Evolutionary conservation across 2,329 filamentous ascomycete genomes (phyloP), one percentile per base, ranked within the genome.

Genomic region (Diaporthe sp.): DNA sequence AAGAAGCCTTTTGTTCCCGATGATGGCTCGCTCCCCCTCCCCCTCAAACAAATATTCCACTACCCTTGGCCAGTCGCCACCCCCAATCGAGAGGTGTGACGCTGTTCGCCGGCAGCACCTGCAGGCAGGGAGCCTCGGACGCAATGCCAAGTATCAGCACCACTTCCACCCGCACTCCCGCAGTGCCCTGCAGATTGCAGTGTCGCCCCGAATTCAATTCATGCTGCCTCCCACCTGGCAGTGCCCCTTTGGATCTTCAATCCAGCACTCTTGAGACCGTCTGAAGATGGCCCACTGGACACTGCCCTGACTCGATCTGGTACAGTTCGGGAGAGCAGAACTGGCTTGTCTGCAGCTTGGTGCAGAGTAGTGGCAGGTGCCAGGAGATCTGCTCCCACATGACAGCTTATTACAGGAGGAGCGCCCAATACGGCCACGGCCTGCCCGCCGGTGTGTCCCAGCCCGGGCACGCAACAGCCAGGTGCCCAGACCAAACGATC

Each of bases 81-180:
- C 65, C 65, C 65, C 65, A 39, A 68, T 12, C 65, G 62, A 28
- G 49, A 55, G 65, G 58, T 69, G 65, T 69, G 65, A 69, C 49
- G 65, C 65, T 55, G 49, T 42, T 42, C 49, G 49, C 65, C 65
- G 65, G 65, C 34, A 69, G 49, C 65, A 69, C 19, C 65, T 69
- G 65, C 65, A 69, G 46, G 49, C 65, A 69, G 34, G 65, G 65
- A 55, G 65, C 65, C 49, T 69, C 65, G 65, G 65, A 69, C 46
- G 34, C 65, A 55, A 22, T 69, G 65, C 65, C 65, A 69, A 69
- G 65, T 55, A 69, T 69, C 65, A 69, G 65, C 65, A 55, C 49
- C 65, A 31, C 65, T 42, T 19, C 28, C 13, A 9, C 62, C n/a
- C 46, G 25, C 46, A 12, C 34, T 42, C 62, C n/a, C 46, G 25